Conservation (phyloP, 176 grass and related monocot species). For the Bolboschoenus planiculmis region DNA sequence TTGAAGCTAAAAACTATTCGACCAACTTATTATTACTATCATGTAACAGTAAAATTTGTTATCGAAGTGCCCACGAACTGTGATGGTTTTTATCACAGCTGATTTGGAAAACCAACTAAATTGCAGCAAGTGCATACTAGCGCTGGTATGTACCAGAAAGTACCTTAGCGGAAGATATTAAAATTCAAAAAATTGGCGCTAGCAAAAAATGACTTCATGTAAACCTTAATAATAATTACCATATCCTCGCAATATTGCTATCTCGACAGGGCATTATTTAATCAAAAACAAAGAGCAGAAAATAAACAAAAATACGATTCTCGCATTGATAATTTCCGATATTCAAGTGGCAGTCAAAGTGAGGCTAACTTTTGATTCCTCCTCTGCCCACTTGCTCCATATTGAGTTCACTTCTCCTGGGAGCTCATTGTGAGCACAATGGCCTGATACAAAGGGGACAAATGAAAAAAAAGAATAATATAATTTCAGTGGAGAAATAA, state of each 20-base stretch:
- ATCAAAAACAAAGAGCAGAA: conserved; percentile 13
- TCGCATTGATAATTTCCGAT: conserved; percentile 26
- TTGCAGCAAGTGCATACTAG: not conserved
- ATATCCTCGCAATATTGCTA: not conserved
- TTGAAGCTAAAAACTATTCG: no score
- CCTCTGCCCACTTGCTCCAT: conserved; percentile 52
- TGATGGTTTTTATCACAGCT: no score
- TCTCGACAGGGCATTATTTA: not conserved
- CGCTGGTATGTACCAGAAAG: not conserved
- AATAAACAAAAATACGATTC: not conserved
- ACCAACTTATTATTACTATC: no score
- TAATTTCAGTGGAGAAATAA: not conserved
- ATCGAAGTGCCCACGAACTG: no score
- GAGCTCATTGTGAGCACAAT: conserved; percentile 86
- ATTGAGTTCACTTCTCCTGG: conserved; percentile 65
- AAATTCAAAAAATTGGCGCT: no score
- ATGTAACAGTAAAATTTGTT: no score
- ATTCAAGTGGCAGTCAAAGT: conserved; percentile 36
- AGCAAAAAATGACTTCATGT: not conserved
- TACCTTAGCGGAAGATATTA: not conserved
- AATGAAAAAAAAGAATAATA: not conserved
- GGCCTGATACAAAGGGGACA: conserved; percentile 40
- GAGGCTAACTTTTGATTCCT: conserved; percentile 30
- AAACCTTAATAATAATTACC: conserved; percentile 9
- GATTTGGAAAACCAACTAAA: no score